phyloP scores from a whole-genome alignment of 352 stramenopile genomes.

The Phytophthora nicotianae region DNA sequence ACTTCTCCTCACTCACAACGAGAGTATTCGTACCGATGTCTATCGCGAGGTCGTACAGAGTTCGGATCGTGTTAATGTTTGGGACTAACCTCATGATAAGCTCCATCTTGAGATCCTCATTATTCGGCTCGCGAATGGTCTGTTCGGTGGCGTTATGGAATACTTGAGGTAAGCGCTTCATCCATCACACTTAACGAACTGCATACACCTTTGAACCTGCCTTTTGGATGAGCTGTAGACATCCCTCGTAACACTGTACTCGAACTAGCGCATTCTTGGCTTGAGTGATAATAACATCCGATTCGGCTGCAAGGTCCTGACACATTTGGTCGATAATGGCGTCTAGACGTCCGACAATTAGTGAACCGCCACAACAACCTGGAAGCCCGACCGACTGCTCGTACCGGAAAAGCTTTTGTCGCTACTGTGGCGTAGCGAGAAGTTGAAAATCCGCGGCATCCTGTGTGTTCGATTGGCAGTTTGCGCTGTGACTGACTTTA shows the following conservation, averaged over 20 bases:
- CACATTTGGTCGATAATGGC: slow-evolving; percentile 46
- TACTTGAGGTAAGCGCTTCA: background rate
- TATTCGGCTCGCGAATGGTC: slow-evolving; percentile 43
- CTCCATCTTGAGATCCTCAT: slow-evolving; percentile 43
- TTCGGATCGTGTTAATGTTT: slow-evolving; percentile 47
- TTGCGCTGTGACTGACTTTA: background rate
- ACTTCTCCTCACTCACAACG: background rate
- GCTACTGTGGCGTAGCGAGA: slow-evolving; percentile 34
- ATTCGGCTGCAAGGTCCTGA: slow-evolving; percentile 45
- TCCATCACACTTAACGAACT: background rate
- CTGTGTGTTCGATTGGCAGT: background rate
- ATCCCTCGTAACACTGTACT: slow-evolving; percentile 55
- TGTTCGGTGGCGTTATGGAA: slow-evolving; percentile 6
- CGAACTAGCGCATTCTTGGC: slow-evolving; percentile 35
- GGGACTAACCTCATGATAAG: slow-evolving; percentile 41
- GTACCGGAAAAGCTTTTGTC: slow-evolving; percentile 53
- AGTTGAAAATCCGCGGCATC: slow-evolving; percentile 37
- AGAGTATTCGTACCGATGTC: slow-evolving; percentile 38
- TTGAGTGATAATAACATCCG: slow-evolving; percentile 45
- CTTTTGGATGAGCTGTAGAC: slow-evolving; percentile 52
- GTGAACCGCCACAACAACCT: background rate
- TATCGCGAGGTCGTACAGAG: slow-evolving; percentile 47
- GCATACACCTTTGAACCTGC: slow-evolving; percentile 8
- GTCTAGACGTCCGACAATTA: slow-evolving; percentile 11
- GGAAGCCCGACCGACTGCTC: background rate